Conservation (phyloP, 306 rosid species). For the Lablab purpureus region DNA sequence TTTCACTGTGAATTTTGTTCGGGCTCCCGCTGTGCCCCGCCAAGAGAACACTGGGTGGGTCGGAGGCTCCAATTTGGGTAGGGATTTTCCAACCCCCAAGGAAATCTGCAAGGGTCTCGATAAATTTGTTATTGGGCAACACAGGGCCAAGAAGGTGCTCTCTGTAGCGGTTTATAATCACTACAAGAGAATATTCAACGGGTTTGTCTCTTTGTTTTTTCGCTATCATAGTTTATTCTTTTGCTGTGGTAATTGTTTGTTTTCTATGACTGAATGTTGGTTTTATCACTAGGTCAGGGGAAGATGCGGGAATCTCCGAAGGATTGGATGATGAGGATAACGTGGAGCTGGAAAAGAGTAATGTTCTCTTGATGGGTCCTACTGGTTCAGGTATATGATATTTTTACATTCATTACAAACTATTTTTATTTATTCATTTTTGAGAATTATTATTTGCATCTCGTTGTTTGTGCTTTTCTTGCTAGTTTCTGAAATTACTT, state of each 20-base stretch:
- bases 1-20: constrained; percentile 62
- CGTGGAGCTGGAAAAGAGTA: constrained; percentile 91
- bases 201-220: constrained; percentile 57
- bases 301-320: constrained; percentile 57
- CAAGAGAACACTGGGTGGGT: constrained; percentile 54
- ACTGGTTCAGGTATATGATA: constrained; percentile 77
- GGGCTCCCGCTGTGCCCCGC: constrained; percentile 54
- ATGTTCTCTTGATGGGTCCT: constrained; percentile 94
- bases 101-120: constrained; percentile 80
- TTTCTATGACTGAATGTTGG: constrained; percentile 42
- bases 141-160: constrained; percentile 86
- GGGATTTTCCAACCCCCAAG: constrained; percentile 85
- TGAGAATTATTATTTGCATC: constrained; percentile 5
- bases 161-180: constrained; percentile 93
- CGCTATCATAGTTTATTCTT: neutral
- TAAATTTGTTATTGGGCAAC: constrained; percentile 85
- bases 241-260: neutral
- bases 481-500: neutral
- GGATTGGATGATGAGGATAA: constrained; percentile 58
- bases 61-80: constrained; percentile 86
- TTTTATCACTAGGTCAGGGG: constrained; percentile 64
- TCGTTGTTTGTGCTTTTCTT: constrained; percentile 13
- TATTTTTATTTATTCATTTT: neutral
- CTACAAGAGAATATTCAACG: constrained; percentile 82
- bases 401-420: neutral